phyloP scores from a whole-genome alignment of 2,329 filamentous ascomycete species.

The Hysterium pulicare region DNA sequence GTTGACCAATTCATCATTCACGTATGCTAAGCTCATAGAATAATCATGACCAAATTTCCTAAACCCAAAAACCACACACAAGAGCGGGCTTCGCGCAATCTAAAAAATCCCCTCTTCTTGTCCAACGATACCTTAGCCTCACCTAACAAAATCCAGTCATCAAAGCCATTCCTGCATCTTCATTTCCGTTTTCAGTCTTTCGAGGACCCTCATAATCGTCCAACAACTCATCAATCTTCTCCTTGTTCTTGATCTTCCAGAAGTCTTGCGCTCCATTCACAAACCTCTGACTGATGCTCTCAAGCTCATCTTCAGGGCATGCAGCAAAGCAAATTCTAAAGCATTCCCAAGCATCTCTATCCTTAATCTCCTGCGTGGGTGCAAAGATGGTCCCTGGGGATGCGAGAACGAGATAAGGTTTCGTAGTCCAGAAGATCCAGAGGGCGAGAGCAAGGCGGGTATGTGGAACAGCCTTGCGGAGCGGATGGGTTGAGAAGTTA shows the following conservation, averaged over 20 bases:
- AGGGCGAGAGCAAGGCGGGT: conserved; percentile 62
- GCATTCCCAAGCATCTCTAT: conserved; percentile 64
- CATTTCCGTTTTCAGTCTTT: conserved; percentile 11
- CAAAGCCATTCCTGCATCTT: conserved; percentile 23
- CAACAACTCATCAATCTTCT: conserved; percentile 62
- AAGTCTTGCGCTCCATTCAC: conserved; percentile 68
- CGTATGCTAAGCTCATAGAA: too few relatives aligned
- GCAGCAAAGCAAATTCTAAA: conserved; percentile 83
- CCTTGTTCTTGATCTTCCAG: conserved; percentile 68
- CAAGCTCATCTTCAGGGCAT: conserved; percentile 68
- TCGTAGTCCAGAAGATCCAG: conserved; percentile 67
- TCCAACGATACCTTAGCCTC: too few relatives aligned
- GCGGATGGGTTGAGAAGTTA: conserved; percentile 68
- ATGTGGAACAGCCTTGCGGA: conserved; percentile 55
- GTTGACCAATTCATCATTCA: too few relatives aligned
- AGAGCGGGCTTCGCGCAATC: too few relatives aligned
- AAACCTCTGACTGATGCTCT: conserved; percentile 60
- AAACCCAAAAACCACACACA: too few relatives aligned
- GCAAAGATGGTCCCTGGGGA: conserved; percentile 72
- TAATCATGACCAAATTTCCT: too few relatives aligned
- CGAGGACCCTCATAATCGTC: conserved; percentile 32
- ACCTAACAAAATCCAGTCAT: conserved; percentile 19
- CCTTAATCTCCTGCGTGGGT: conserved; percentile 58
- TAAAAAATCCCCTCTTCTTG: too few relatives aligned
- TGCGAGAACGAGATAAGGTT: conserved; percentile 67